Percentiles rank a stretch among this genome's conserved stretches.
These are phyloP conservation scores for Salix udensis DNA, from an alignment of 345 rosid genomes.

Conservation along the genomic window DNA sequence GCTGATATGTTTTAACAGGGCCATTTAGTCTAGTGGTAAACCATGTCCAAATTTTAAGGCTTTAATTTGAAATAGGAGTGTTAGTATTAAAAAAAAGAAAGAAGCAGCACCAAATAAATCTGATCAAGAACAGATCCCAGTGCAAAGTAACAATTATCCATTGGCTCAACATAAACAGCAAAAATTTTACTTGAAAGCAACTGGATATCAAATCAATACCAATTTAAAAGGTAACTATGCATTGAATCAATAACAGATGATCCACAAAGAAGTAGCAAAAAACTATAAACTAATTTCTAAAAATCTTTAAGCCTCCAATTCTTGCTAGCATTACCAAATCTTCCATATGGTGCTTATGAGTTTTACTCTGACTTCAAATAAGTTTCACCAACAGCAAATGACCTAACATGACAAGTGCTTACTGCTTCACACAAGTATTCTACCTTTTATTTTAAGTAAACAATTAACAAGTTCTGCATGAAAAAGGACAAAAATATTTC, in stretches of 20 bases:
- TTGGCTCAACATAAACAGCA: too few relatives aligned
- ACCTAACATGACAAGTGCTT: not conserved
- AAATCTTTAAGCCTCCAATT: not conserved
- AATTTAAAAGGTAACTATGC: not conserved
- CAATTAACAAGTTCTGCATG: not conserved
- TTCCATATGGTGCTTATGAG: not conserved
- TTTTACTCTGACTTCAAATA: not conserved
- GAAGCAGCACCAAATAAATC: not conserved
- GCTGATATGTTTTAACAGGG: not conserved
- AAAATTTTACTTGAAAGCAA: not conserved
- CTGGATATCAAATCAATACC: not conserved
- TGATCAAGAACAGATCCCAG: not conserved
- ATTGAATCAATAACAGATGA: not conserved
- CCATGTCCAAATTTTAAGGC: not conserved
- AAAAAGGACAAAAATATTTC: not conserved
- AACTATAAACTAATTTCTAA: not conserved
- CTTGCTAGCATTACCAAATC: not conserved
- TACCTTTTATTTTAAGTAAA: not conserved
- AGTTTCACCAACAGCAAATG: not conserved
- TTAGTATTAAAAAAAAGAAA: not conserved
- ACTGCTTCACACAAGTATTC: not conserved
- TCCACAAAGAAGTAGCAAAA: not conserved
- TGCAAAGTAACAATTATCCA: conserved; percentile 2
- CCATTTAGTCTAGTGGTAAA: not conserved
- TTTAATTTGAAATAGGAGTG: not conserved